These are phyloP conservation scores for Aquilaria agallochum DNA, from an alignment of 441 rosid genomes.

Conservation along the genomic window DNA sequence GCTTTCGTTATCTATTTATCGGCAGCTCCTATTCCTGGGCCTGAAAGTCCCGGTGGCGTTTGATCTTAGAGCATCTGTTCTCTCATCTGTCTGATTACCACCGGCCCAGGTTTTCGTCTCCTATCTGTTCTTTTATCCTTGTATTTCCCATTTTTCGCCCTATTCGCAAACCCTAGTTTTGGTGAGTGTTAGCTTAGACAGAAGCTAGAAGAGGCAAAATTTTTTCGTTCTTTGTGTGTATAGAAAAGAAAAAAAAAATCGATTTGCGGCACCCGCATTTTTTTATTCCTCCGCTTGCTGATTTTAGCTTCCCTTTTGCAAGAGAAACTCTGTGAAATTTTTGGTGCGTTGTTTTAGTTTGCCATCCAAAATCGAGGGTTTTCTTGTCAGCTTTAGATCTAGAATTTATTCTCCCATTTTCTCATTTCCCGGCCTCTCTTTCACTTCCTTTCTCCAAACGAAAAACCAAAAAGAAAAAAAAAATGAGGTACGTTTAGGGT, in stretches of 20 bases:
- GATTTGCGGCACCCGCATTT: constrained; percentile 13
- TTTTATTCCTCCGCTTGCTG: constrained; percentile 9
- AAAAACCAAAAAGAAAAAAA: constrained; percentile 5
- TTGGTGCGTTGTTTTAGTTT: constrained; percentile 88
- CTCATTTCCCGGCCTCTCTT: background rate
- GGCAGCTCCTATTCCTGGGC: constrained; percentile 35
- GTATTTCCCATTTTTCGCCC: constrained; percentile 12
- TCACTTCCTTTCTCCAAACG: background rate
- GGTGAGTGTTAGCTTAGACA: constrained; percentile 12
- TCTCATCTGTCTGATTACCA: constrained; percentile 13
- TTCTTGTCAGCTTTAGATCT: constrained; percentile 41
- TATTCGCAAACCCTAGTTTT: constrained; percentile 51
- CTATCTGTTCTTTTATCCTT: constrained; percentile 9
- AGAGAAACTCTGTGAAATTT: constrained; percentile 69
- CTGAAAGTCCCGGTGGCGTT: background rate
- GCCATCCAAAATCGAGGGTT: constrained; percentile 88
- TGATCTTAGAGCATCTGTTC: constrained; percentile 22
- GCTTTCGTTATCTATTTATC: constrained; percentile 8
- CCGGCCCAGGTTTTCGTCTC: constrained; percentile 11
- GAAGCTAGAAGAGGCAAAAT: background rate
- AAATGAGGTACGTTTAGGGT: constrained; percentile 9
- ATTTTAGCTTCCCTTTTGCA: constrained; percentile 23
- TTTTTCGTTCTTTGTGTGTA: constrained; percentile 20
- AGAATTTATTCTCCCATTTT: background rate
- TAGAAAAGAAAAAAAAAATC: constrained; percentile 8